Base-by-base conservation (phyloP, 306 rosid genomes). In the Medicago arabica region DNA sequence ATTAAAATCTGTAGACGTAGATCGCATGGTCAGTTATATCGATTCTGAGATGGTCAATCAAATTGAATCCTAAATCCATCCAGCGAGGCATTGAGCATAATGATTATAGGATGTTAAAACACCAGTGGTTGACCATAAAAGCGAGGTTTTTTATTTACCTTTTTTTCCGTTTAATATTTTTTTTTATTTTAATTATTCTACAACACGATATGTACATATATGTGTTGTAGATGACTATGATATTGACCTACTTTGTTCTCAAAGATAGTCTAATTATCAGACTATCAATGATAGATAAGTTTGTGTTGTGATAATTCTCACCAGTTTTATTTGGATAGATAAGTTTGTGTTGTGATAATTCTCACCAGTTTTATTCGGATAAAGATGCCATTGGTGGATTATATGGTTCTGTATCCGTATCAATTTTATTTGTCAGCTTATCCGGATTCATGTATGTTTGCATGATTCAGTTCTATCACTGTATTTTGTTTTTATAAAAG, bases 181-280 rank as follows among this genome's bases (percentile, higher is more conserved):
- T 59, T 0, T 69, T 57, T 16, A 3, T 44, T 9, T 31, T 66
- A 80, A 64, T 79, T 72, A 59, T 72, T 72, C 84, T 76, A 19
- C 79, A 15, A 60, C 79, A 66, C 78, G 25, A 40, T 84, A 66
- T 88, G 87, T 88, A 87, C 82, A 88, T 90, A 85, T 85, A 68
- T 86, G 81, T 78, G 87, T 78, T 78, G 81, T 79, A 59, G 80
- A 77, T 81, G 80, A 64, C 70, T 75, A 83, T 70, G 73, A 75
- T 73, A 80, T 78, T 72, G 62, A 16, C 68, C 31, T 81, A 34
- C 50, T 76, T 80, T 78, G 59, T 78, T 71, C 75, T 71, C 23
- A 59, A 67, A 66, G 67, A 73, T 63, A 13, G 51, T 46, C 17
- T 46, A 69, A 73, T 49, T 57, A 58, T 65, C 64, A 17, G 81